A percentile compares a stretch with the other conserved stretches of the same genome.
These are phyloP conservation scores for Termitomyces sp. DNA, from an alignment of 1,284 basidiomycete species.

Conservation along the genomic window DNA sequence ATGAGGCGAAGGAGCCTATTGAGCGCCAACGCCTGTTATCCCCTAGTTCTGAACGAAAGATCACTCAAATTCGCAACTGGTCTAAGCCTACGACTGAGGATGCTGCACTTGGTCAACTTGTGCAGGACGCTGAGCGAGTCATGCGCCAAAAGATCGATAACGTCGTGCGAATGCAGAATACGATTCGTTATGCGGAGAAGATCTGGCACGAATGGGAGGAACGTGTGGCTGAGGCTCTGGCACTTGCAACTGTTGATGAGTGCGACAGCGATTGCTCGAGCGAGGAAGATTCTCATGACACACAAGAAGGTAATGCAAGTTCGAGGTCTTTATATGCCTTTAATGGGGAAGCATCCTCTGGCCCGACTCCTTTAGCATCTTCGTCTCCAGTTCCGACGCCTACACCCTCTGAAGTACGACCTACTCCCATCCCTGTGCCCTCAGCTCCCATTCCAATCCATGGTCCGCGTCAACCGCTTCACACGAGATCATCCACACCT, in stretches of 20 bases:
- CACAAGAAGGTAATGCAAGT: constrained; percentile 50
- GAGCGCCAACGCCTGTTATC: constrained; percentile 90
- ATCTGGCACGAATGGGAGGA: constrained; percentile 97
- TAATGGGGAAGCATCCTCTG: constrained; percentile 42
- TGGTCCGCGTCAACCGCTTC: constrained; percentile 48
- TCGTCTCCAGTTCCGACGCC: constrained; percentile 49
- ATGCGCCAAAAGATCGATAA: constrained; percentile 93
- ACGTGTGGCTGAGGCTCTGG: constrained; percentile 68
- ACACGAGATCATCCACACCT: constrained; percentile 77
- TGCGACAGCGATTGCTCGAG: constrained; percentile 38
- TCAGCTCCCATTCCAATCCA: constrained; percentile 28
- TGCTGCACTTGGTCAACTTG: constrained; percentile 74
- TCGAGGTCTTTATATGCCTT: constrained; percentile 64
- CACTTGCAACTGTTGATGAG: constrained; percentile 47
- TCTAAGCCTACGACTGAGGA: constrained; percentile 82
- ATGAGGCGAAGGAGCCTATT: constrained; percentile 85
- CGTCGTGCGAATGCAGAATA: constrained; percentile 96
- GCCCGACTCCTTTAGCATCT: constrained; percentile 66
- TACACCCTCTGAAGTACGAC: constrained; percentile 28
- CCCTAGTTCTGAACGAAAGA: constrained; percentile 78
- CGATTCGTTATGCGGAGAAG: constrained; percentile 96
- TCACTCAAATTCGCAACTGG: constrained; percentile 81
- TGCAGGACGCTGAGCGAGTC: constrained; percentile 82
- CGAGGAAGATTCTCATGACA: constrained; percentile 21
- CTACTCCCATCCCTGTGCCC: constrained; percentile 23